Evolutionary conservation across 305 asterid genomes (phyloP).

Genomic region (Fraxinus xanthoxyloides): DNA sequence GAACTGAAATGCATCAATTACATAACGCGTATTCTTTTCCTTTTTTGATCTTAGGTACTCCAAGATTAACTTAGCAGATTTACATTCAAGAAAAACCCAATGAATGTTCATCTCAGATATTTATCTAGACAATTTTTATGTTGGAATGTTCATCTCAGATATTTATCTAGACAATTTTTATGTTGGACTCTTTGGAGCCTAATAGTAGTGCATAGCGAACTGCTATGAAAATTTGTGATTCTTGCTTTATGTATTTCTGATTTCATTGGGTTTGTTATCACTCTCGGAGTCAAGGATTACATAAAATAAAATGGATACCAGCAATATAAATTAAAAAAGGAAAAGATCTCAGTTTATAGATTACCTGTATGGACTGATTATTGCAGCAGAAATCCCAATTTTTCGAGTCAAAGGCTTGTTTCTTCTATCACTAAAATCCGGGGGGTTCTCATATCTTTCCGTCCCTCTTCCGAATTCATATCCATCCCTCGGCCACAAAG

Average conservation of each 20-base stretch:
- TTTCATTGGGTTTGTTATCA: background rate
- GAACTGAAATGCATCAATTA: background rate
- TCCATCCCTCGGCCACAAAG: constrained; percentile 83
- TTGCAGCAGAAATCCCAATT: constrained; percentile 74
- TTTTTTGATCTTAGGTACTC: background rate
- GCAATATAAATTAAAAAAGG: background rate
- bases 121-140: background rate
- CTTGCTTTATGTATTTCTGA: background rate
- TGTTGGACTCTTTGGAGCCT: background rate
- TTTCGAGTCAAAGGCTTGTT: constrained; percentile 83
- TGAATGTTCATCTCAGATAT: background rate
- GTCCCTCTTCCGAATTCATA: constrained; percentile 54
- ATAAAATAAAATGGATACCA: background rate
- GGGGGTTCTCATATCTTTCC: constrained; percentile 55
- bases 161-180: background rate
- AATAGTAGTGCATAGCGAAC: background rate
- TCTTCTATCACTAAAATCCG: constrained; percentile 71
- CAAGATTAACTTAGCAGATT: background rate
- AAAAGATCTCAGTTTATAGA: background rate
- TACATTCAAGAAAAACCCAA: background rate
- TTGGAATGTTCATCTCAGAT: background rate
- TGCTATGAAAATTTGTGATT: background rate
- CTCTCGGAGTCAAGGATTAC: background rate
- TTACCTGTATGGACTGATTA: constrained; percentile 89
- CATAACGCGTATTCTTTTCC: background rate